Evolutionary conservation across 768 basidiomycete species (phyloP), one percentile per base, ranked within the genome.

Genomic region (Trametes villosa): DNA sequence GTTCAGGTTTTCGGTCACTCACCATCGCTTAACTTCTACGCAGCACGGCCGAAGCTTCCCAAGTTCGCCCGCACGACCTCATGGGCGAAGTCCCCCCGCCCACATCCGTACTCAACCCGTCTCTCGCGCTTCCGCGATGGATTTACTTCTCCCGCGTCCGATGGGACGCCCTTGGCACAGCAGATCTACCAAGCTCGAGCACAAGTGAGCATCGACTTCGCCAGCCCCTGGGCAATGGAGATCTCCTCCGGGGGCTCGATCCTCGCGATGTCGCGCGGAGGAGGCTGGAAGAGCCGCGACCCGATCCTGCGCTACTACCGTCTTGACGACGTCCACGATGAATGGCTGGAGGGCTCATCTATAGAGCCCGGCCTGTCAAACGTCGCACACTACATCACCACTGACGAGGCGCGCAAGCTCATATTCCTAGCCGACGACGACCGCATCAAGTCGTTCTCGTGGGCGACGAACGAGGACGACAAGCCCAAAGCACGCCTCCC

Each of bases 361-460:
- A 46, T 72, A 27, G 53, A 68, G 12, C 49, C 71, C 29, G 71
- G 69, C 9, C 66, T 78, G 6, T 58, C 64, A 3, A 56, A 62
- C 7, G 57, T 70, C 34, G 70, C 72, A 7, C 59, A 50, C n/a
- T 31, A 68, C 24, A 50, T 70, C 9, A 60, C 64, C 1, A 62
- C 72, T 9, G 76, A 79, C 60, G 75, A 75, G 9, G 61, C 63
- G 13, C 70, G 74, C 36, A 76, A 73, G 38, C 72, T 80, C 12
- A 64, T 80, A 3, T 77, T 76, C 57, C 68, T 71, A 1, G 78
- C 71, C 0, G 78, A 80, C 56, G 42, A 38, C 12, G 59, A 67
- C n/a, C 63, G 77, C 13, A 60, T 80, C 60, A 80, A 79, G 58
- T 77, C 78, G 0, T 82, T 74, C 61, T 60, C 62, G 3, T 78